phyloP scores from a whole-genome alignment of 2,329 filamentous ascomycete species.

The Leptographium galeiforme region DNA sequence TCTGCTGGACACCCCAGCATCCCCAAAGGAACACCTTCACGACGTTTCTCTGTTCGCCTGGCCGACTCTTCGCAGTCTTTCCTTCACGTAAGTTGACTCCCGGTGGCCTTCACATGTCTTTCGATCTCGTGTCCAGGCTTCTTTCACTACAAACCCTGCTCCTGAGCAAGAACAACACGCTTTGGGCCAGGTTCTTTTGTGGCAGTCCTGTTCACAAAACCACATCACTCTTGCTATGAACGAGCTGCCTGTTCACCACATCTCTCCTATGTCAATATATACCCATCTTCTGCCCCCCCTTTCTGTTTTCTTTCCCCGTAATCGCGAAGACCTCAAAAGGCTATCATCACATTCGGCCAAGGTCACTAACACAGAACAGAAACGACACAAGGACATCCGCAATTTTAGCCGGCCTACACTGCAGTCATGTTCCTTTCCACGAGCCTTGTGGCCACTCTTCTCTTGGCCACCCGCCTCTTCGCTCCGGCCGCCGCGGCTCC shows the following conservation, averaged over 20 bases:
- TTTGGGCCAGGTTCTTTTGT: neutral
- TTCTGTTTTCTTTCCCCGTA: neutral
- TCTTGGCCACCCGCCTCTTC: slow-evolving; percentile 14
- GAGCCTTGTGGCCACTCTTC: slow-evolving; percentile 25
- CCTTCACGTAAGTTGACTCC: neutral
- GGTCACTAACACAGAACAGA: too few species aligned
- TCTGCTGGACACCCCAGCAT: neutral
- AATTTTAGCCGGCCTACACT: slow-evolving; percentile 16
- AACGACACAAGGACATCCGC: too few species aligned
- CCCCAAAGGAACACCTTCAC: too few species aligned
- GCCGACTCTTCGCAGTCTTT: neutral
- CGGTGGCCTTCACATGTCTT: too few species aligned
- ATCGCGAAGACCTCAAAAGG: too few species aligned
- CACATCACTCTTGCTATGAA: neutral
- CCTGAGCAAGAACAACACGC: too few species aligned
- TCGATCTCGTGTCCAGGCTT: too few species aligned
- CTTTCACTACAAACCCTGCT: too few species aligned
- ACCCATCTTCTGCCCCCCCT: neutral
- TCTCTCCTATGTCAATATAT: neutral
- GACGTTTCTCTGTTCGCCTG: neutral
- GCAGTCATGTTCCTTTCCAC: slow-evolving; percentile 30
- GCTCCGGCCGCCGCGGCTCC: slow-evolving; percentile 9
- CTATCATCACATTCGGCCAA: too few species aligned
- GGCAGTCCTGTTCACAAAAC: neutral
- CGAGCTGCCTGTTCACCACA: neutral